These are phyloP conservation scores for Saccharum officinarum DNA, from an alignment of 176 grass and related monocot genomes.

Conservation along the genomic window DNA sequence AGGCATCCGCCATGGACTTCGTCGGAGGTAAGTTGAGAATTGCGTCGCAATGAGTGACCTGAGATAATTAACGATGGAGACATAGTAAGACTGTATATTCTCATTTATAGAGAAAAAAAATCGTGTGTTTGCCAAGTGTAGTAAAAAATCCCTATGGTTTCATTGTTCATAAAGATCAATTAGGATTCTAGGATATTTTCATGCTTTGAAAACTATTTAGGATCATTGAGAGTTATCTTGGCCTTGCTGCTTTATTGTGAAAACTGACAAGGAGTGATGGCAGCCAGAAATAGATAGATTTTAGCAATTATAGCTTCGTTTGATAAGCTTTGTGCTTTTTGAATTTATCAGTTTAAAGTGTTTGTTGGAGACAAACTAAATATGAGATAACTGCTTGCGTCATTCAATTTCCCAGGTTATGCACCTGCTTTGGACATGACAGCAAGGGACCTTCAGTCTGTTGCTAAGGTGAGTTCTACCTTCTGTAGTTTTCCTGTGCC, in stretches of 20 bases:
- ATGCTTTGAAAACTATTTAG: background rate
- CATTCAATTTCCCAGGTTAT: constrained; percentile 60
- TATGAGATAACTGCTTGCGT: background rate
- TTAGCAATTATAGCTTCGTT: background rate
- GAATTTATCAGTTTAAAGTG: background rate
- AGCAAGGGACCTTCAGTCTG: constrained; percentile 87
- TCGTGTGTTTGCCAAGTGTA: background rate
- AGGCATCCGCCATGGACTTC: constrained; percentile 76
- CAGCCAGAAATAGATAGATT: background rate
- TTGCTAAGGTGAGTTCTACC: constrained; percentile 60
- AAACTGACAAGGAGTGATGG: background rate
- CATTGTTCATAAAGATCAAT: background rate
- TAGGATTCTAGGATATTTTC: background rate
- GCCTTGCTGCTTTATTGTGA: background rate
- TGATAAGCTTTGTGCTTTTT: background rate
- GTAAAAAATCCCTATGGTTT: background rate
- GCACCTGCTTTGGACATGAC: constrained; percentile 99
- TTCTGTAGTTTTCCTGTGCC: background rate
- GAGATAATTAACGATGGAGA: background rate
- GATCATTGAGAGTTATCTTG: background rate
- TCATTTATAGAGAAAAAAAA: background rate
- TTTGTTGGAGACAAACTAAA: background rate
- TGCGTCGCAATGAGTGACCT: background rate
- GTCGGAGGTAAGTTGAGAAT: constrained; percentile 68
- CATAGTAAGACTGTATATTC: background rate